These are phyloP conservation scores for Bullera alba DNA, from an alignment of 768 basidiomycete genomes.

Conservation along the genomic window DNA sequence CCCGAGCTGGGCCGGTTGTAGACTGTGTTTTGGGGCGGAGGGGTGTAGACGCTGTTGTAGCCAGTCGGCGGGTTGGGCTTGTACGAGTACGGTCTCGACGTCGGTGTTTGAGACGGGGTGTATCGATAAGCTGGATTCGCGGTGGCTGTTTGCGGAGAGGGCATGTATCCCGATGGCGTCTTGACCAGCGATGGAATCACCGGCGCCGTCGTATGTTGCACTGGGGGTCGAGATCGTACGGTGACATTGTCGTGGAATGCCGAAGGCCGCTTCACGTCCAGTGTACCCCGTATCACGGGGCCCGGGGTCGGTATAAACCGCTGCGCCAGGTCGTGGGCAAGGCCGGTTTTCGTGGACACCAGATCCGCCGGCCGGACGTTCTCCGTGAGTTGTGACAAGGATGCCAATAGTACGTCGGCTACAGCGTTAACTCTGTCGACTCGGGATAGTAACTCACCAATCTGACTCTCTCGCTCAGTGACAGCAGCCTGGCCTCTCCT, in stretches of 20 bases:
- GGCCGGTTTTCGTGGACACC: constrained; percentile 4
- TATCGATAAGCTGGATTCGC: not conserved
- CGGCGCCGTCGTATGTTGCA: not conserved
- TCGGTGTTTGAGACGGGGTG: not conserved
- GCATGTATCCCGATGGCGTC: not conserved
- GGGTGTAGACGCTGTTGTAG: no score
- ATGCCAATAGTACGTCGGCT: constrained; percentile 9
- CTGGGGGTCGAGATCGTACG: not conserved
- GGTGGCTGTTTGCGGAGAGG: not conserved
- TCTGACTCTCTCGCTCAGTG: constrained; percentile 23
- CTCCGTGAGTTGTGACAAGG: constrained; percentile 21
- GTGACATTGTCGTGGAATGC: constrained; percentile 37
- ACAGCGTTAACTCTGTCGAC: not conserved
- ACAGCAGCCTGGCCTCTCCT: constrained; percentile 11
- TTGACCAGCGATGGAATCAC: not conserved
- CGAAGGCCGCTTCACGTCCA: constrained; percentile 39
- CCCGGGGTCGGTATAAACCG: constrained; percentile 24
- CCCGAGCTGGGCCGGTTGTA: no score
- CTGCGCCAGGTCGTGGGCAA: constrained; percentile 25
- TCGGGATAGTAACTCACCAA: constrained; percentile 30
- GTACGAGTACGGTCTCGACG: no score
- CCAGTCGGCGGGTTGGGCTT: no score
- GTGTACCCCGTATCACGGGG: constrained; percentile 33
- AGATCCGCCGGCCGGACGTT: constrained; percentile 17
- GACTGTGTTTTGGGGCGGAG: no score